These are phyloP conservation scores for Crithidia brevicula DNA, from an alignment of 208 protist species.

Conservation along the genomic window DNA sequence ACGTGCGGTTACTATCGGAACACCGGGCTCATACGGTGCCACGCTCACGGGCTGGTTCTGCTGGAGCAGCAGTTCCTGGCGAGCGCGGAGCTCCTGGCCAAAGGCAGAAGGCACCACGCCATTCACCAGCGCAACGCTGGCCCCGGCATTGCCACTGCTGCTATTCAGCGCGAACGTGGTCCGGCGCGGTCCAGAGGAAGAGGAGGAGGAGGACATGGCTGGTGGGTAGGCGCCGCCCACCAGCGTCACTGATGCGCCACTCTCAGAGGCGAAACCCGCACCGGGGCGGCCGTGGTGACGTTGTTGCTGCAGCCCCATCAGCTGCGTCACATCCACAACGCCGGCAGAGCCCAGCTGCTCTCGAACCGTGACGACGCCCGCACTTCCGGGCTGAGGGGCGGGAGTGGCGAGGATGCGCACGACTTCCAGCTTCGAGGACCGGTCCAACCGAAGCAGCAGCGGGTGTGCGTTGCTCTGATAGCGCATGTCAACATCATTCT, in stretches of 20 bases:
- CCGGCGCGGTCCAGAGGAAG: constrained; percentile 44
- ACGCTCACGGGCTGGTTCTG: constrained; percentile 11
- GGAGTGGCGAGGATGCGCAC: constrained; percentile 64
- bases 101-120: constrained; percentile 55
- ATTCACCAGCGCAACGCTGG: constrained; percentile 26
- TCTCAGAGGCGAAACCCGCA: constrained; percentile 17
- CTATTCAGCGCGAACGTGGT: constrained; percentile 61
- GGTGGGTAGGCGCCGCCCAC: constrained; percentile 13
- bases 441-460: constrained; percentile 72
- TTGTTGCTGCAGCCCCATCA: constrained; percentile 21
- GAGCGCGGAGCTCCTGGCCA: constrained; percentile 37
- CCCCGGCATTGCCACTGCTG: constrained; percentile 30
- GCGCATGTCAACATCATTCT: constrained; percentile 73
- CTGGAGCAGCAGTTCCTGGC: constrained; percentile 50
- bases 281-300: not conserved
- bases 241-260: constrained; percentile 7
- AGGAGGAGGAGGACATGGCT: constrained; percentile 56
- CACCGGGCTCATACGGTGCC: constrained; percentile 47
- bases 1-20: constrained; percentile 33
- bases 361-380: constrained; percentile 57
- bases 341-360: constrained; percentile 43
- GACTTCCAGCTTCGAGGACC: constrained; percentile 69
- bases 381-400: constrained; percentile 17
- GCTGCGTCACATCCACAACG: constrained; percentile 64
- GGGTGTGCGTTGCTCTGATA: constrained; percentile 81